Evolutionary conservation across 306 rosid genomes (phyloP), one percentile per base, ranked within the genome.

Genomic region (Abrus pulchellus): DNA sequence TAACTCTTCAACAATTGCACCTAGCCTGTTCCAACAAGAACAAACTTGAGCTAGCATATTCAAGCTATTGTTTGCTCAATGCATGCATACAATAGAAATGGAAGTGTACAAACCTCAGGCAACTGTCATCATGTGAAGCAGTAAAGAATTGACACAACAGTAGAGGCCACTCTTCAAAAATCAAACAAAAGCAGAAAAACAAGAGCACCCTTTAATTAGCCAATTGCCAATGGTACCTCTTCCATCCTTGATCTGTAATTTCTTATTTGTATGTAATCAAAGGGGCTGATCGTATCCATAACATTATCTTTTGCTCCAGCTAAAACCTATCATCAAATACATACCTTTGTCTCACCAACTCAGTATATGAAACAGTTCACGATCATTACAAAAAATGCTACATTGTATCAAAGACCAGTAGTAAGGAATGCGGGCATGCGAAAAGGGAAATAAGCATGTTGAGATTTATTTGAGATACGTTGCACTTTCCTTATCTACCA

Each of bases 401-500:
- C 43, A 2, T 9, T 2, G 10, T 72, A 34, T 10, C 53, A 71
- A 71, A 71, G 7, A 32, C n/a, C 34, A 45, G 12, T 11, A n/a
- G 6, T 34, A 33, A 9, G 65, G 40, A 54, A 5, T 14, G 30
- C n/a, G 76, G 45, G 48, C 4, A 6, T 12, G 59, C 43, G 38
- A 50, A 52, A 9, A 66, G 36, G 53, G n/a, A 14, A 47, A 49
- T 41, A 3, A 49, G 72, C 20, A 36, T 14, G 14, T 60, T 1
- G 12, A 12, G 14, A 52, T 43, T 33, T 41, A 32, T 1, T 38
- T 48, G 61, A 33, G 36, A 79, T 12, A 7, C 36, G 20, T 44
- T 29, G 57, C 33, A 32, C 30, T 63, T 68, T 43, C 59, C 50
- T 47, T 29, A 45, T 78, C 84, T 85, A 89, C 89, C 91, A 89